A percentile compares a stretch with the other conserved stretches of the same genome.
Evolutionary conservation across 768 basidiomycete genomes (phyloP).

Genomic region (Termitomyces sp.): DNA sequence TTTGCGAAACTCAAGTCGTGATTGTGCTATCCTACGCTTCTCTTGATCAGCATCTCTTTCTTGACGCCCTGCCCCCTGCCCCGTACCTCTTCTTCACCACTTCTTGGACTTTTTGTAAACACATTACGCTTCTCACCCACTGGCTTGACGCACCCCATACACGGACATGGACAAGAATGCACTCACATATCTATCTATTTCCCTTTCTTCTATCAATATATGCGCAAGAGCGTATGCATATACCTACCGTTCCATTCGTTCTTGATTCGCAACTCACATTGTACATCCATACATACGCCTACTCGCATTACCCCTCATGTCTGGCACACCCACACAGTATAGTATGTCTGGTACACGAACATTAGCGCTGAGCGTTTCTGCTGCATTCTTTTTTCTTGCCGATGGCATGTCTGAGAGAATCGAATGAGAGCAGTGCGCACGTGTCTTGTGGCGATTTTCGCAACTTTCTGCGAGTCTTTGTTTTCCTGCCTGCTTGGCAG

Average conservation of each 20-base stretch:
- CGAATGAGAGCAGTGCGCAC: not conserved
- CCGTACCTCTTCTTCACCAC: not conserved
- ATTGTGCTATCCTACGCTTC: not conserved
- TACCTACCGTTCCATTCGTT: not conserved
- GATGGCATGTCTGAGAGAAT: not conserved
- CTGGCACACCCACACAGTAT: not conserved
- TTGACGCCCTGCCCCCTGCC: not conserved
- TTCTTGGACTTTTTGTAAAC: not conserved
- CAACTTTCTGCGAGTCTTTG: not conserved
- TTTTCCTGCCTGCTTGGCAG: not conserved
- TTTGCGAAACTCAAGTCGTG: constrained; percentile 21
- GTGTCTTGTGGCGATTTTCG: not conserved
- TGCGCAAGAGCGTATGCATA: not conserved
- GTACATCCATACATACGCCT: not conserved
- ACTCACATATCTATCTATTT: constrained; percentile 1
- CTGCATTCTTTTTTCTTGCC: not conserved
- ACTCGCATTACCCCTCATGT: not conserved
- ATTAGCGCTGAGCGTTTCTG: not conserved
- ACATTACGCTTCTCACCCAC: not conserved
- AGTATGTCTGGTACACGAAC: not conserved
- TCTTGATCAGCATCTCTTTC: not conserved
- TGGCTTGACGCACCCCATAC: not conserved
- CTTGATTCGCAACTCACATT: too few relatives aligned
- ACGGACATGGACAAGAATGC: not conserved
- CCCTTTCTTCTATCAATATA: not conserved